Evolutionary conservation across 257 asterid genomes (phyloP).

Genomic region (Salvia hispanica): DNA sequence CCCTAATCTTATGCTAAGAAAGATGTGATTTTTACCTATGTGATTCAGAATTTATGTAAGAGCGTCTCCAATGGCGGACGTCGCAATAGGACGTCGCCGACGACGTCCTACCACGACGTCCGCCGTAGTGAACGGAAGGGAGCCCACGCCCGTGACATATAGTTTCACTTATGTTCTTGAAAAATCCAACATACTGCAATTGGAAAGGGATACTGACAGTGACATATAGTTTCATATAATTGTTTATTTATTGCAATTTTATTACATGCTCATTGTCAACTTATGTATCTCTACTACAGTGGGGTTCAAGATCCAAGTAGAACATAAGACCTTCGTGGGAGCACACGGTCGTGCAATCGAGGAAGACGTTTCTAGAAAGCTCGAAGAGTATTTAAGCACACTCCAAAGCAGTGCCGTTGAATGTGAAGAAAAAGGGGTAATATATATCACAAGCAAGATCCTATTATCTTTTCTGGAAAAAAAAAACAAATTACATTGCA

Average conservation of each 20-base stretch:
- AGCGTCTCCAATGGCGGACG: too few species aligned
- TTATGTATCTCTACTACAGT: slow-evolving; percentile 51
- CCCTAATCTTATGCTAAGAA: too few species aligned
- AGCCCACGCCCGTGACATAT: too few species aligned
- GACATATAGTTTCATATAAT: background rate
- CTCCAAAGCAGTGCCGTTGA: slow-evolving; percentile 61
- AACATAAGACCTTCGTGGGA: slow-evolving; percentile 51
- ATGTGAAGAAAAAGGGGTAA: slow-evolving; percentile 67
- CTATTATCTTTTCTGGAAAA: too few species aligned
- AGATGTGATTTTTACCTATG: background rate
- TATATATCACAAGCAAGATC: slow-evolving; percentile 5
- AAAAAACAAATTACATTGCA: background rate
- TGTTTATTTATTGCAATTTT: background rate
- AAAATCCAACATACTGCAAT: background rate
- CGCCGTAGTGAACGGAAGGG: too few species aligned
- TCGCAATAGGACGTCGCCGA: too few species aligned
- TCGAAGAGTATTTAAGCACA: slow-evolving; percentile 45
- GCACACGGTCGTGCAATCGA: slow-evolving; percentile 56
- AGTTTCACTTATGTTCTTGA: background rate
- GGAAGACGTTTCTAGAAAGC: slow-evolving; percentile 65
- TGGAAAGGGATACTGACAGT: background rate
- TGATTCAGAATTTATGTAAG: background rate
- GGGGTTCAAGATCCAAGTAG: slow-evolving; percentile 70
- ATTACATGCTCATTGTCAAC: slow-evolving; percentile 1
- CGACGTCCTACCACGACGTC: too few species aligned